Percentiles rank a stretch among this genome's conserved stretches.
These are phyloP conservation scores for Scleroderma bovista DNA, from an alignment of 768 basidiomycete species.

Conservation along the genomic window DNA sequence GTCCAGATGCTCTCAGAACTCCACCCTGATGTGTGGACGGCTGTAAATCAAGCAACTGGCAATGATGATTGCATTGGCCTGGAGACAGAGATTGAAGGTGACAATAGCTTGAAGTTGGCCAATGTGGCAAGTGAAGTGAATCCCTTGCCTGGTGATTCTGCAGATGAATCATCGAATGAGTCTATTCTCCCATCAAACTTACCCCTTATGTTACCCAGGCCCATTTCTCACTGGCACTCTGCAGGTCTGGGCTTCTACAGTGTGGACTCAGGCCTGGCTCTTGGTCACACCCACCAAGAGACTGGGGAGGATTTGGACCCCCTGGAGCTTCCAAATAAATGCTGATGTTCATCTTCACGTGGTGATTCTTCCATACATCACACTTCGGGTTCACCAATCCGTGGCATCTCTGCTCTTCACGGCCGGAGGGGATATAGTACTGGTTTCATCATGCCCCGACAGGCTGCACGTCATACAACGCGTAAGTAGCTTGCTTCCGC, in stretches of 20 bases:
- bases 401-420: not conserved
- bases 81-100: not conserved
- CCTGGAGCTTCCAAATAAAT: not conserved
- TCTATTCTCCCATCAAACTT: not conserved
- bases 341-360: not conserved
- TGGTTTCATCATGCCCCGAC: not conserved
- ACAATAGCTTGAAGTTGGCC: not conserved
- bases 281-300: not conserved
- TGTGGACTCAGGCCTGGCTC: not conserved
- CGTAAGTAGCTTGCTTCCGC: not conserved
- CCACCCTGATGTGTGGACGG: not conserved
- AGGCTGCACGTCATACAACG: not conserved
- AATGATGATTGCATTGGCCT: not conserved
- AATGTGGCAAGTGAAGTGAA: not conserved
- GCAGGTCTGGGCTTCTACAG: not conserved
- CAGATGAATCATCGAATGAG: not conserved
- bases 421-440: not conserved
- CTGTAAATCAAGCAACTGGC: not conserved
- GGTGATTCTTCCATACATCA: not conserved
- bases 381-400: not conserved
- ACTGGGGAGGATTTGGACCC: not conserved
- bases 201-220: not conserved
- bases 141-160: not conserved
- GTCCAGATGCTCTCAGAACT: not conserved
- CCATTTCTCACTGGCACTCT: not conserved